Percentiles rank a stretch among this genome's conserved stretches.
Evolutionary conservation across 139 green algal genomes (phyloP).

Genomic region (Ostreobium quekettii): DNA sequence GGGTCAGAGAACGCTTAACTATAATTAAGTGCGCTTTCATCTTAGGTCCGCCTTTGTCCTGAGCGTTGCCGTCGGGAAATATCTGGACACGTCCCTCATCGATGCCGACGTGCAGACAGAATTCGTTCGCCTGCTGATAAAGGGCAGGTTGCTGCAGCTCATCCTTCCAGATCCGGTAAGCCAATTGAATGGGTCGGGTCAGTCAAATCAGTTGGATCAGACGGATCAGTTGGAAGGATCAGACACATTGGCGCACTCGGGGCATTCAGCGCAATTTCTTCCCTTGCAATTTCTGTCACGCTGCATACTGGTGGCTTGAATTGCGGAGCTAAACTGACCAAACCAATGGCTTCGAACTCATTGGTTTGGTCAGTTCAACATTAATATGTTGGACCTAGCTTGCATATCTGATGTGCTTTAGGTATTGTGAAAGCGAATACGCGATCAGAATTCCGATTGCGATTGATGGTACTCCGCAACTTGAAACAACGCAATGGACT

Average conservation of each 20-base stretch:
- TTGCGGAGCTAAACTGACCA: not conserved
- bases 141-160: conserved; percentile 77
- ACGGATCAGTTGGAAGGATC: conserved; percentile 20
- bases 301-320: not conserved
- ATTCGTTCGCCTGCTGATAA: conserved; percentile 70
- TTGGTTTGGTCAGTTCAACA: too few species aligned
- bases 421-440: too few species aligned
- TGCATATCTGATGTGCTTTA: too few species aligned
- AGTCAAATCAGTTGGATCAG: too few species aligned
- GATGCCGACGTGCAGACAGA: conserved; percentile 71
- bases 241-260: not conserved
- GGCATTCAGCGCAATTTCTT: not conserved
- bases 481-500: too few species aligned
- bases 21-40: too few species aligned
- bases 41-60: too few species aligned
- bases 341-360: not conserved
- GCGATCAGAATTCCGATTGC: too few species aligned
- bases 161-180: conserved; percentile 63
- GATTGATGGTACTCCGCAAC: too few species aligned
- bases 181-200: too few species aligned
- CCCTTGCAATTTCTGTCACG: not conserved
- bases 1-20: too few species aligned
- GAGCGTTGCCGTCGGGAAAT: conserved; percentile 63
- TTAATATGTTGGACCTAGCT: too few species aligned
- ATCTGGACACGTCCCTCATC: conserved; percentile 72